A percentile compares a stretch with the other conserved stretches of the same genome.
phyloP scores from a whole-genome alignment of 2,329 filamentous ascomycete genomes.

The Daldinia sp. region DNA sequence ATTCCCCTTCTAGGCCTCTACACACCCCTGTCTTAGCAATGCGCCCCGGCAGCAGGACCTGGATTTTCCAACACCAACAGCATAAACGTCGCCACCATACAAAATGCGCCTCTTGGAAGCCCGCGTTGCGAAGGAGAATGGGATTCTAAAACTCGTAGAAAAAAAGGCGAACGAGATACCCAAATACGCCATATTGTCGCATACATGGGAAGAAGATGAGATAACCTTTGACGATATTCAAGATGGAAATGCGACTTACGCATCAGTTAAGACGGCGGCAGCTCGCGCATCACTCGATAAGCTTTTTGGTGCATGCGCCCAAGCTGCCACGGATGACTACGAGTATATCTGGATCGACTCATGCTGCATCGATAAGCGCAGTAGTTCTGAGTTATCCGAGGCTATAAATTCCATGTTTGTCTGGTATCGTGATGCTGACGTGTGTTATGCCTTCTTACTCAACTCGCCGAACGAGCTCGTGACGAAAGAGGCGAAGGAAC shows the following conservation, averaged over 20 bases:
- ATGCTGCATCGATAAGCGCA: constrained; percentile 43
- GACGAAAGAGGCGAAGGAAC: neutral
- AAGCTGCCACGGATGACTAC: constrained; percentile 12
- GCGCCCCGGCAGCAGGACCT: neutral
- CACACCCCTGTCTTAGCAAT: neutral
- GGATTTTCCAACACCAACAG: neutral
- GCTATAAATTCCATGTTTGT: constrained; percentile 35
- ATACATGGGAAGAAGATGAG: constrained; percentile 22
- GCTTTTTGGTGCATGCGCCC: constrained; percentile 3
- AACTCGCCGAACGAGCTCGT: neutral
- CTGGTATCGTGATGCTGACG: constrained; percentile 35
- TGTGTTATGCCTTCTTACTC: constrained; percentile 40
- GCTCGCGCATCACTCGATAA: neutral
- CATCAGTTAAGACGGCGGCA: neutral
- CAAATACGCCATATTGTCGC: constrained; percentile 21
- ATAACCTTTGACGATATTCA: constrained; percentile 19
- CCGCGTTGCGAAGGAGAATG: constrained; percentile 6
- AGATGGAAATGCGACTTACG: constrained; percentile 6
- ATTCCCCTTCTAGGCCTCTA: neutral
- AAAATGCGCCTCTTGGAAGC: constrained; percentile 20
- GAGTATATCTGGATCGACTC: constrained; percentile 41
- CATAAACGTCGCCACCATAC: neutral
- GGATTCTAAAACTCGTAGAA: constrained; percentile 17
- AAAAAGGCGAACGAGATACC: constrained; percentile 20
- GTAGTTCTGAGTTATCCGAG: constrained; percentile 37